Percentiles rank a stretch among this genome's conserved stretches.
phyloP scores from a whole-genome alignment of 208 protist genomes.

The Trichomonas vaginalis region DNA sequence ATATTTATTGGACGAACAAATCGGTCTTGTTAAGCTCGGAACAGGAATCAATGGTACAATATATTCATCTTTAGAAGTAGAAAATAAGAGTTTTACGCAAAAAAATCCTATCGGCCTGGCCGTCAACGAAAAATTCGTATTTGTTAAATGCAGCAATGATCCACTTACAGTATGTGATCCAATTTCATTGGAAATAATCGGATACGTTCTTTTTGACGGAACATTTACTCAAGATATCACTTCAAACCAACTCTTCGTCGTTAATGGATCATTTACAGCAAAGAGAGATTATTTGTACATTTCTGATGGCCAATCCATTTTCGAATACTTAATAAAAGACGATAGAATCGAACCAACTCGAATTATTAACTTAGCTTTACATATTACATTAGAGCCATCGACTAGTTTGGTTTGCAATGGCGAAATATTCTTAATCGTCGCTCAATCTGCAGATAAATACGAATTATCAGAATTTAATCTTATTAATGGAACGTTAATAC shows the following conservation, averaged over 20 bases:
- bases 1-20: neutral
- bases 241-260: neutral
- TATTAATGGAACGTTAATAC: neutral
- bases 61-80: neutral
- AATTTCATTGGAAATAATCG: neutral
- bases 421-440: neutral
- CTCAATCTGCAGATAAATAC: neutral
- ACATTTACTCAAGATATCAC: neutral
- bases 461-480: neutral
- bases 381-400: neutral
- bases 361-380: neutral
- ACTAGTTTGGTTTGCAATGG: neutral
- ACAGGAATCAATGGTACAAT: neutral
- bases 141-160: no score
- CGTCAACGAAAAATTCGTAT: neutral
- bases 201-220: neutral
- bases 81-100: neutral
- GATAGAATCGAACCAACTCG: neutral
- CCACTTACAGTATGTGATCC: neutral
- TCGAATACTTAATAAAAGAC: neutral
- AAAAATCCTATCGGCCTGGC: neutral
- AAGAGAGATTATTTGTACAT: neutral
- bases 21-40: neutral
- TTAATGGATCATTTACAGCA: neutral
- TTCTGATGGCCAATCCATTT: neutral